Percentiles rank a stretch among this genome's conserved stretches.
These are phyloP conservation scores for Flaveria floridana DNA, from an alignment of 140 eudicot genomes.

Conservation along the genomic window DNA sequence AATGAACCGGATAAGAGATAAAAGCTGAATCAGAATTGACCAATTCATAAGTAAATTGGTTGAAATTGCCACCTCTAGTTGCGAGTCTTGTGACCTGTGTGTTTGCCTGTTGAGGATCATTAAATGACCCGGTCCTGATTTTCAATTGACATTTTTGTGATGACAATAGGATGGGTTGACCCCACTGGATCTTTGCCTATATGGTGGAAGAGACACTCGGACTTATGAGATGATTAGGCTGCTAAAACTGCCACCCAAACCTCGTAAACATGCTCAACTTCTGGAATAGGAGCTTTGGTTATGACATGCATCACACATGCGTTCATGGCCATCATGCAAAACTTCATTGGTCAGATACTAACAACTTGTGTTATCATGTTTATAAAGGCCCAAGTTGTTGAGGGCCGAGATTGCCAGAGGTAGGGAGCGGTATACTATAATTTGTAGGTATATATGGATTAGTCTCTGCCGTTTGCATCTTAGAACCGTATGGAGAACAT, in stretches of 20 bases:
- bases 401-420: background rate
- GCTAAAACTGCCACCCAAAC: constrained; percentile 52
- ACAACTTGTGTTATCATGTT: constrained; percentile 8
- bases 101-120: background rate
- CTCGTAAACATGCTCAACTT: constrained; percentile 34
- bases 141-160: constrained; percentile 12
- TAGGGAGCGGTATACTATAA: constrained; percentile 16
- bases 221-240: constrained; percentile 79
- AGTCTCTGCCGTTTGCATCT: constrained; percentile 6
- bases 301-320: background rate
- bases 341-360: constrained; percentile 15
- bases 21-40: background rate
- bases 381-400: constrained; percentile 6
- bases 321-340: constrained; percentile 1
- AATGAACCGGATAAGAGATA: too few relatives aligned
- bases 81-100: background rate
- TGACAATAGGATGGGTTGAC: constrained; percentile 79
- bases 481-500: background rate
- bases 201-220: constrained; percentile 66
- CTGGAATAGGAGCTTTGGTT: constrained; percentile 28
- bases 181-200: constrained; percentile 81
- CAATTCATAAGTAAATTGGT: background rate
- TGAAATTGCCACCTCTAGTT: background rate
- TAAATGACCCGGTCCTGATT: background rate
- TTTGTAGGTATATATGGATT: constrained; percentile 12